Conservation (phyloP, 768 basidiomycete genomes). For the Lentinula guzmanii region DNA sequence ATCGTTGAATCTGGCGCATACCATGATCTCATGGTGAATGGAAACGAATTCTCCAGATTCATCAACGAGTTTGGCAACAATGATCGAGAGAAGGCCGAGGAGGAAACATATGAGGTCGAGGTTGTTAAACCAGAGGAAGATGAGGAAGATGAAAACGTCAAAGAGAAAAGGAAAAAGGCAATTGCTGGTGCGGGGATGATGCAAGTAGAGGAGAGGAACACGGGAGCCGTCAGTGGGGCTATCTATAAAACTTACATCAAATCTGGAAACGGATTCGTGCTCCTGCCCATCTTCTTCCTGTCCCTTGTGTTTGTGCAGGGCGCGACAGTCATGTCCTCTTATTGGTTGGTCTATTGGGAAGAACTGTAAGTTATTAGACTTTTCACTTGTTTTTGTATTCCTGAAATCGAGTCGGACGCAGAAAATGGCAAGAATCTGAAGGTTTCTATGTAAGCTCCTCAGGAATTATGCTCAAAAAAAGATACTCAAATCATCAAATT, state of each 20-base stretch:
- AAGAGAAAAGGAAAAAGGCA: slow-evolving; percentile 27
- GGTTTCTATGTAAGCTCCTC: slow-evolving; percentile 62
- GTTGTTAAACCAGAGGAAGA: slow-evolving; percentile 26
- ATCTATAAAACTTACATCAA: slow-evolving; percentile 59
- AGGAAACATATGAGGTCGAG: slow-evolving; percentile 38
- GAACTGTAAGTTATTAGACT: slow-evolving; percentile 35
- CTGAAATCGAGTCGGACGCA: slow-evolving; percentile 16
- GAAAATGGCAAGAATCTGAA: slow-evolving; percentile 49
- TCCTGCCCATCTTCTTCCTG: slow-evolving; percentile 60
- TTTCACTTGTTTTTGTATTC: not conserved
- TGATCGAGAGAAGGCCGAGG: slow-evolving; percentile 45
- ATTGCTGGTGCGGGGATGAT: slow-evolving; percentile 52
- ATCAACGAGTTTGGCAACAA: slow-evolving; percentile 73
- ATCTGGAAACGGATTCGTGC: slow-evolving; percentile 61
- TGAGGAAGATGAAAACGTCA: slow-evolving; percentile 22
- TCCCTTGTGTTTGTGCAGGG: slow-evolving; percentile 65
- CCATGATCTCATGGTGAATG: slow-evolving; percentile 53
- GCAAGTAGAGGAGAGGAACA: slow-evolving; percentile 81
- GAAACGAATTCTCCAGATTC: slow-evolving; percentile 69
- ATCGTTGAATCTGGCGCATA: slow-evolving; percentile 83
- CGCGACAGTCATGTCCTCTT: slow-evolving; percentile 63
- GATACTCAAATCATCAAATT: slow-evolving; percentile 1
- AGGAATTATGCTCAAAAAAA: not conserved
- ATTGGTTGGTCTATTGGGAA: slow-evolving; percentile 90
- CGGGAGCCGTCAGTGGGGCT: slow-evolving; percentile 54